Evolutionary conservation across 2,329 filamentous ascomycete genomes (phyloP).

Genomic region (Pseudofabraea citricarpa): DNA sequence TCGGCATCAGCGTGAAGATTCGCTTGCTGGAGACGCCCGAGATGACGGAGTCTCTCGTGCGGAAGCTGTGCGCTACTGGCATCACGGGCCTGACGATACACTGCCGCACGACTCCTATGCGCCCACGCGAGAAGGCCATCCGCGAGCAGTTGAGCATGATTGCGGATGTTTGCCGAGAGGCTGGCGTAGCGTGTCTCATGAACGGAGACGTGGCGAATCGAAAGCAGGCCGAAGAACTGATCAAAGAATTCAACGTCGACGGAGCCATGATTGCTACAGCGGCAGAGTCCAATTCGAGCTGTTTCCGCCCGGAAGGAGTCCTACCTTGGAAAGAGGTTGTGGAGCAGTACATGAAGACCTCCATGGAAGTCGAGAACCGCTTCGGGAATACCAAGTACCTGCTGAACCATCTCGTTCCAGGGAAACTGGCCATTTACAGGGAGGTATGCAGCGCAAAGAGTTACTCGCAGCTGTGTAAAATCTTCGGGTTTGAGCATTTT

Average conservation of each 20-base stretch:
- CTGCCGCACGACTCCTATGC: conserved; percentile 94
- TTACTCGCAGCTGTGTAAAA: conserved; percentile 64
- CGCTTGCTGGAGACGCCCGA: conserved; percentile 74
- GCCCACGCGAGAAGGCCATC: conserved; percentile 82
- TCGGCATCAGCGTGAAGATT: conserved; percentile 97
- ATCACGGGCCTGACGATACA: conserved; percentile 92
- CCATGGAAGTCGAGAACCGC: conserved; percentile 76
- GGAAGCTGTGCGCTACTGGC: conserved; percentile 74
- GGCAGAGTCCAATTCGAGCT: conserved; percentile 86
- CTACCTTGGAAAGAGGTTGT: conserved; percentile 74
- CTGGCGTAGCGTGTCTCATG: conserved; percentile 88
- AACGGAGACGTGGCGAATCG: conserved; percentile 84
- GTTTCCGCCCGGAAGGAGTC: conserved; percentile 75
- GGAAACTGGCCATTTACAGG: conserved; percentile 62
- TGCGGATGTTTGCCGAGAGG: conserved; percentile 70
- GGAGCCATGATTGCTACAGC: conserved; percentile 96
- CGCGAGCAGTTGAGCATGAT: conserved; percentile 84
- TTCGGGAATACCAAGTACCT: conserved; percentile 93
- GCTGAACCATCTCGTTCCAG: conserved; percentile 79
- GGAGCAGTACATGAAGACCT: conserved; percentile 65
- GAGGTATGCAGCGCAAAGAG: conserved; percentile 61
- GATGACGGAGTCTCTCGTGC: conserved; percentile 72
- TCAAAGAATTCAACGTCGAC: conserved; percentile 77
- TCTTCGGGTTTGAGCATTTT: conserved; percentile 60
- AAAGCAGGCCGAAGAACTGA: conserved; percentile 66